phyloP scores from a whole-genome alignment of 352 stramenopile species.

The Phytophthora citricola region DNA sequence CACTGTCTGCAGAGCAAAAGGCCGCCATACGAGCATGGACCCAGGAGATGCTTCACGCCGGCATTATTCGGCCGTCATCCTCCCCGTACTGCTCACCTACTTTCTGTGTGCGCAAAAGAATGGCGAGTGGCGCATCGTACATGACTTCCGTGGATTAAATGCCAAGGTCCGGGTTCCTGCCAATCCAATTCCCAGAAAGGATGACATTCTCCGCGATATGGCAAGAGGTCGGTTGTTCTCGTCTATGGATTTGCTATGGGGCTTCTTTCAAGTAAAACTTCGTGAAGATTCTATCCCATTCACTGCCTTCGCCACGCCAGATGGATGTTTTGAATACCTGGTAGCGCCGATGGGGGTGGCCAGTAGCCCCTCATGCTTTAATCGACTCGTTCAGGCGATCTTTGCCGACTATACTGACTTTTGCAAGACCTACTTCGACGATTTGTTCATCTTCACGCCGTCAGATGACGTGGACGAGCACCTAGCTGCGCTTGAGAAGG shows the following conservation, averaged over 20 bases:
- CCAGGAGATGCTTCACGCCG: slow-evolving; percentile 8
- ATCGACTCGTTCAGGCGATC: background rate
- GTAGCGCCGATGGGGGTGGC: too few species aligned
- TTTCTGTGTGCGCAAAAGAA: slow-evolving; percentile 14
- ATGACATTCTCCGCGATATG: slow-evolving; percentile 13
- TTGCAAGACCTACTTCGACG: background rate
- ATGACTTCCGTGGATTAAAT: slow-evolving; percentile 9
- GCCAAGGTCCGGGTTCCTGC: slow-evolving; percentile 3
- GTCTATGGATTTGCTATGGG: slow-evolving; percentile 10
- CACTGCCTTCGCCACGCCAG: slow-evolving; percentile 12
- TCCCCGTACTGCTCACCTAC: slow-evolving; percentile 8
- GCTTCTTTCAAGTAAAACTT: slow-evolving; percentile 10
- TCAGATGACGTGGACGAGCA: background rate
- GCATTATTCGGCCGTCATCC: slow-evolving; percentile 6
- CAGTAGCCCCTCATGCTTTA: too few species aligned
- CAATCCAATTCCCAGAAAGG: slow-evolving; percentile 12
- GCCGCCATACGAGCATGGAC: background rate
- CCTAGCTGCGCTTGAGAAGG: background rate
- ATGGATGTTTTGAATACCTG: background rate
- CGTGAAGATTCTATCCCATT: slow-evolving; percentile 1
- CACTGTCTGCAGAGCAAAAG: slow-evolving; percentile 8
- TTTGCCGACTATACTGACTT: background rate
- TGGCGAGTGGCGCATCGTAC: slow-evolving; percentile 16
- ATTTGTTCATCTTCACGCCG: background rate
- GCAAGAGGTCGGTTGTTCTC: slow-evolving; percentile 4